These are phyloP conservation scores for Ophiostoma piceae DNA, from an alignment of 2,329 filamentous ascomycete genomes.

Conservation along the genomic window DNA sequence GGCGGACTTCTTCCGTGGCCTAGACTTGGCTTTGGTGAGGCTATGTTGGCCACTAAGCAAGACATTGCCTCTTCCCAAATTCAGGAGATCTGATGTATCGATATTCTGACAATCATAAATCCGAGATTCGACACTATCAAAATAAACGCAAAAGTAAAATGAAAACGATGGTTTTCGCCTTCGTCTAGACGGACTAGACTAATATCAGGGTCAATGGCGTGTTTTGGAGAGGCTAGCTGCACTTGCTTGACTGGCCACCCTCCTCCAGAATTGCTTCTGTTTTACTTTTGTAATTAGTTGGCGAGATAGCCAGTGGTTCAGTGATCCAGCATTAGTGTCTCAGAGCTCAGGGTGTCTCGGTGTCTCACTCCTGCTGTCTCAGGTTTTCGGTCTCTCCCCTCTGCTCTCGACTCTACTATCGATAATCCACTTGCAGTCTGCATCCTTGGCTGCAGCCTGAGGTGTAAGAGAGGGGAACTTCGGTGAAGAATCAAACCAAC, in stretches of 20 bases:
- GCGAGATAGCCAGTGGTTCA: background rate
- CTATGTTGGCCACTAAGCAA: slow-evolving; percentile 6
- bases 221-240: background rate
- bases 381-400: background rate
- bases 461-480: slow-evolving; percentile 8
- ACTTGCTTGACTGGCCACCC: slow-evolving; percentile 10
- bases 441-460: slow-evolving; percentile 2
- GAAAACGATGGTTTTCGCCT: background rate
- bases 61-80: background rate
- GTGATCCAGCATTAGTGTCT: background rate
- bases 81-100: background rate
- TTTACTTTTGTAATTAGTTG: background rate
- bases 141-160: background rate
- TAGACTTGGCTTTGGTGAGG: background rate
- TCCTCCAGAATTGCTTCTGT: slow-evolving; percentile 1
- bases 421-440: background rate
- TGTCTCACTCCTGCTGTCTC: background rate
- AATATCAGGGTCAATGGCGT: slow-evolving; percentile 1
- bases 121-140: background rate
- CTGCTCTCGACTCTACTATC: background rate
- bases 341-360: background rate
- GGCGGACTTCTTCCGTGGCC: background rate
- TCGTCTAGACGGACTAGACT: background rate
- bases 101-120: background rate
- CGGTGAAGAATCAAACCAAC: slow-evolving; percentile 7